Evolutionary conservation across 1,284 basidiomycete genomes (phyloP).

Genomic region (Entoloma clypeatum): DNA sequence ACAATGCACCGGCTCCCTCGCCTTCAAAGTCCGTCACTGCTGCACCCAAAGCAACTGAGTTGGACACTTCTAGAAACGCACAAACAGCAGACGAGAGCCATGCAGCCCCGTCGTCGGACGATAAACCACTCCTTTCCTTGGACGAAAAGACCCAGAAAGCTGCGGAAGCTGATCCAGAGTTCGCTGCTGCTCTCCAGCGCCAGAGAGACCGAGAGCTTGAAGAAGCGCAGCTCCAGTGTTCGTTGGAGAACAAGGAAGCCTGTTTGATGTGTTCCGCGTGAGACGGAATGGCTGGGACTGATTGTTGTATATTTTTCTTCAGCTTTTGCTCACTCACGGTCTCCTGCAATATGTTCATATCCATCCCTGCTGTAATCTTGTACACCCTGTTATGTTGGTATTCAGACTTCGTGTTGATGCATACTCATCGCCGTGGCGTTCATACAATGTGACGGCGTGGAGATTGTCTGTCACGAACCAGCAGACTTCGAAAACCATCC

Average conservation of each 20-base stretch:
- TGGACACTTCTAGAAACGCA: conserved; percentile 13
- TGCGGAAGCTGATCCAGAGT: conserved; percentile 72
- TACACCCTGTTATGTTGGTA: too few relatives aligned
- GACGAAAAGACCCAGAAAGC: conserved; percentile 48
- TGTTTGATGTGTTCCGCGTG: conserved; percentile 84
- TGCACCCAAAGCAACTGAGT: conserved; percentile 12
- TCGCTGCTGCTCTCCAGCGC: conserved; percentile 74
- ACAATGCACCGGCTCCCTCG: conserved; percentile 10
- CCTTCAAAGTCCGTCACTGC: conserved; percentile 20
- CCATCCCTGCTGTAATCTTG: too few relatives aligned
- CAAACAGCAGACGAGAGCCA: conserved; percentile 17
- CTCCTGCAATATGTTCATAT: too few relatives aligned
- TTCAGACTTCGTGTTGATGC: too few relatives aligned
- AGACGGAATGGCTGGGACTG: too few relatives aligned
- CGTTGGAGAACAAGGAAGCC: conserved; percentile 85
- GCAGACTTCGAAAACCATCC: too few relatives aligned
- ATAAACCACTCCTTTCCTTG: conserved; percentile 21
- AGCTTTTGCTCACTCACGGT: too few relatives aligned
- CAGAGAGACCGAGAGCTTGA: conserved; percentile 76
- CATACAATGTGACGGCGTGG: too few relatives aligned
- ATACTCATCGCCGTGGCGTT: too few relatives aligned
- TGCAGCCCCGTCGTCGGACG: conserved; percentile 29
- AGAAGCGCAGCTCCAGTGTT: conserved; percentile 78
- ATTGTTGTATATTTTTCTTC: too few relatives aligned
- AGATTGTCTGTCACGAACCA: too few relatives aligned